These are phyloP conservation scores for Eutrema yunnanense DNA, from an alignment of 345 rosid genomes.

Conservation along the genomic window DNA sequence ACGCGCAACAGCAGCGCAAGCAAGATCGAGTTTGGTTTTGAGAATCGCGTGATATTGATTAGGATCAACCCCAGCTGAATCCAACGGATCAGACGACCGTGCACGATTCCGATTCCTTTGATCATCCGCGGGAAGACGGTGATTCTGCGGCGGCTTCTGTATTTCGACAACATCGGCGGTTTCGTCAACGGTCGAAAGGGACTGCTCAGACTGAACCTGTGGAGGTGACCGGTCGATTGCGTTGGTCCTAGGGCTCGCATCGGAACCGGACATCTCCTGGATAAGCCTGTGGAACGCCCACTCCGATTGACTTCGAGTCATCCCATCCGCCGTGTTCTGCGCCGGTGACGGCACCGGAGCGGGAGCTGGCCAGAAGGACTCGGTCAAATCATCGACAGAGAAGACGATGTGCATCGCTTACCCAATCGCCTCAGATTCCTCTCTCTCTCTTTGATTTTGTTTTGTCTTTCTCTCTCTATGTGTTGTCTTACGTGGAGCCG, in stretches of 20 bases:
- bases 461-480: background rate
- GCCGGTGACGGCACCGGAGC: constrained; percentile 17
- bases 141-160: constrained; percentile 19
- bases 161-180: constrained; percentile 43
- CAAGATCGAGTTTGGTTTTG: constrained; percentile 64
- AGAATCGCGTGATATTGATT: constrained; percentile 59
- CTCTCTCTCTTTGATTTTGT: background rate
- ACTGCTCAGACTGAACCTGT: constrained; percentile 25
- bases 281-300: constrained; percentile 65
- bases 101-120: constrained; percentile 14
- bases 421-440: constrained; percentile 27
- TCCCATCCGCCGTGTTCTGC: constrained; percentile 24
- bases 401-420: constrained; percentile 47
- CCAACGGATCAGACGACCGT: constrained; percentile 23
- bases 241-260: constrained; percentile 24
- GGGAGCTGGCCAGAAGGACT: constrained; percentile 46
- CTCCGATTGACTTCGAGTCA: constrained; percentile 60
- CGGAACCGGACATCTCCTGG: constrained; percentile 36
- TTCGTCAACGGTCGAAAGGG: constrained; percentile 35
- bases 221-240: constrained; percentile 29
- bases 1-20: constrained; percentile 66
- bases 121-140: background rate
- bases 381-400: constrained; percentile 67
- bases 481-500: constrained; percentile 26
- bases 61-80: constrained; percentile 27